These are phyloP conservation scores for Diaporthe amygdali DNA, from an alignment of 2,329 filamentous ascomycete genomes.

Conservation along the genomic window DNA sequence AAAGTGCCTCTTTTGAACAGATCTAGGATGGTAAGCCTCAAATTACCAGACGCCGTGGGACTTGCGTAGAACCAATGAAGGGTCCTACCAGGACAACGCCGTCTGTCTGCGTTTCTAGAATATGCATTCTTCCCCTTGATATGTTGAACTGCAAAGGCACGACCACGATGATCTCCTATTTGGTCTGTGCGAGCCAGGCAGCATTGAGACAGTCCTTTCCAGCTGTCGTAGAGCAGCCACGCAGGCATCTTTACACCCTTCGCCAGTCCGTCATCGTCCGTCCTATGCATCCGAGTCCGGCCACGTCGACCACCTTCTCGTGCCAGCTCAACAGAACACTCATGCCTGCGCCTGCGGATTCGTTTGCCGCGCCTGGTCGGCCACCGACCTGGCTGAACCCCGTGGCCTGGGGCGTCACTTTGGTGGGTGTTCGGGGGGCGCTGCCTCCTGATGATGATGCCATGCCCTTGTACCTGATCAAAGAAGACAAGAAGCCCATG, in stretches of 20 bases:
- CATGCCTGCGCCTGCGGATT: slow-evolving; percentile 86
- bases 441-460: slow-evolving; percentile 44
- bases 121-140: not conserved
- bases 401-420: slow-evolving; percentile 75
- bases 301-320: slow-evolving; percentile 95
- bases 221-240: not conserved
- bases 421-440: slow-evolving; percentile 52
- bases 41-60: not conserved
- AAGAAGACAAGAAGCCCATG: not conserved
- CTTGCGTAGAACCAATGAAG: not conserved
- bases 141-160: not conserved
- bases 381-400: slow-evolving; percentile 83
- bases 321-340: slow-evolving; percentile 98
- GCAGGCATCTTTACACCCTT: slow-evolving; percentile 66
- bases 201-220: not conserved
- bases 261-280: slow-evolving; percentile 96
- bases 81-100: not conserved
- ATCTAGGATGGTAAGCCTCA: not conserved
- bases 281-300: slow-evolving; percentile 88
- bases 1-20: not conserved
- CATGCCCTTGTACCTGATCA: slow-evolving; percentile 87
- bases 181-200: not conserved
- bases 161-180: not conserved
- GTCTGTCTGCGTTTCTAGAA: not conserved
- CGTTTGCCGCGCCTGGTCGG: slow-evolving; percentile 58